A percentile compares a stretch with the other conserved stretches of the same genome.
These are phyloP conservation scores for Fusarium pininemorale DNA, from an alignment of 2,329 filamentous ascomycete species.

Conservation along the genomic window DNA sequence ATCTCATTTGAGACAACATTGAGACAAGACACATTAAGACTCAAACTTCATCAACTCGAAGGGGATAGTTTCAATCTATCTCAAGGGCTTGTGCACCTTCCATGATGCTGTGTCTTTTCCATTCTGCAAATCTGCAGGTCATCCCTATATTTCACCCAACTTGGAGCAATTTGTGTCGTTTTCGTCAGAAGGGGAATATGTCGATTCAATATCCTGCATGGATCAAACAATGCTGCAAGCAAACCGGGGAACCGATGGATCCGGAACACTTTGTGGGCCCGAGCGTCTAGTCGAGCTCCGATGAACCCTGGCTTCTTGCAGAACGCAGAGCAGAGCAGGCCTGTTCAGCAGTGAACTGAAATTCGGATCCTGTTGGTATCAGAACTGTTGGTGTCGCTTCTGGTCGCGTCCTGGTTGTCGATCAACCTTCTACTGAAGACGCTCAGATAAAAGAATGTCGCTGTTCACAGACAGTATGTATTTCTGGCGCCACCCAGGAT, in stretches of 20 bases:
- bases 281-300: conserved; percentile 22
- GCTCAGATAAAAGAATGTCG: not conserved
- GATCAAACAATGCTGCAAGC: conserved; percentile 30
- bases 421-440: conserved; percentile 17
- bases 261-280: conserved; percentile 36
- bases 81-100: not conserved
- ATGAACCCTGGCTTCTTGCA: conserved; percentile 20
- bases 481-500: not conserved
- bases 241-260: conserved; percentile 39
- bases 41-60: not conserved
- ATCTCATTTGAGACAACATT: conserved; percentile 12
- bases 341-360: conserved; percentile 2
- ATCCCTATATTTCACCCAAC: not conserved
- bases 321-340: not conserved
- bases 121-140: not conserved
- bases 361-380: conserved; percentile 17
- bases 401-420: conserved; percentile 20
- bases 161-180: not conserved
- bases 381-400: conserved; percentile 13
- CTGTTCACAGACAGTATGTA: not conserved
- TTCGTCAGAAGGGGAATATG: not conserved
- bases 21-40: not conserved
- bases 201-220: conserved; percentile 6
- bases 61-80: not conserved
- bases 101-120: not conserved